These are phyloP conservation scores for Capsaspora owczarzaki DNA, from an alignment of 78 protist species.

Conservation along the genomic window DNA sequence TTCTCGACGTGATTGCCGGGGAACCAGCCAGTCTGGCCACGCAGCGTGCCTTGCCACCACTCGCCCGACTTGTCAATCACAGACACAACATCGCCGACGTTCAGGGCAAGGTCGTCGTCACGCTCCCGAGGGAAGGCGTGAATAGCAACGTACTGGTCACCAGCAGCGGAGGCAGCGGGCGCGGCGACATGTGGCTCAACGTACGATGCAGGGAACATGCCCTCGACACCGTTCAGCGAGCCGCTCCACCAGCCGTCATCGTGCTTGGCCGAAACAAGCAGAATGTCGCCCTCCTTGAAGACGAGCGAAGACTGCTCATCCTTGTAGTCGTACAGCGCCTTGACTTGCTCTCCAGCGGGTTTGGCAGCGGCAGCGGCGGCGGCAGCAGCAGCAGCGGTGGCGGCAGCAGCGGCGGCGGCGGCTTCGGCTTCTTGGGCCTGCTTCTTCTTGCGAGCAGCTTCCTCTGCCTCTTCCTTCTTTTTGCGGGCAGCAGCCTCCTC, in stretches of 20 bases:
- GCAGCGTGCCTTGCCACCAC: not conserved
- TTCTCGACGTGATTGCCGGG: not conserved
- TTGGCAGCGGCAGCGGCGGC: not conserved
- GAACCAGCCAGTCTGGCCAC: not conserved
- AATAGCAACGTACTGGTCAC: too few relatives aligned
- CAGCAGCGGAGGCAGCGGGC: too few relatives aligned
- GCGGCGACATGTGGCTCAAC: too few relatives aligned
- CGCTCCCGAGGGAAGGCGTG: too few relatives aligned
- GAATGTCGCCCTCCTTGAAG: slow-evolving; percentile 28
- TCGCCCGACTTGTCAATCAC: not conserved
- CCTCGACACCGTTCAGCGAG: slow-evolving; percentile 15
- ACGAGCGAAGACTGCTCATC: slow-evolving; percentile 3
- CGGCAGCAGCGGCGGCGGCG: not conserved
- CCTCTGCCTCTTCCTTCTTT: not conserved
- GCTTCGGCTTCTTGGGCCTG: not conserved
- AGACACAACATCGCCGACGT: not conserved
- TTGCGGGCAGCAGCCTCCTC: too few relatives aligned
- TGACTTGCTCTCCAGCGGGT: not conserved
- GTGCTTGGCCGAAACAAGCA: not conserved
- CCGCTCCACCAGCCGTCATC: slow-evolving; percentile 42
- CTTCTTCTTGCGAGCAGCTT: not conserved
- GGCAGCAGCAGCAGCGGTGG: not conserved
- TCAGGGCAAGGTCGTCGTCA: not conserved
- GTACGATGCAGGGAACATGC: slow-evolving; percentile 32
- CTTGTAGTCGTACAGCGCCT: slow-evolving; percentile 18